These are phyloP conservation scores for Boletus tylopilopsis DNA, from an alignment of 768 basidiomycete species.

Conservation along the genomic window DNA sequence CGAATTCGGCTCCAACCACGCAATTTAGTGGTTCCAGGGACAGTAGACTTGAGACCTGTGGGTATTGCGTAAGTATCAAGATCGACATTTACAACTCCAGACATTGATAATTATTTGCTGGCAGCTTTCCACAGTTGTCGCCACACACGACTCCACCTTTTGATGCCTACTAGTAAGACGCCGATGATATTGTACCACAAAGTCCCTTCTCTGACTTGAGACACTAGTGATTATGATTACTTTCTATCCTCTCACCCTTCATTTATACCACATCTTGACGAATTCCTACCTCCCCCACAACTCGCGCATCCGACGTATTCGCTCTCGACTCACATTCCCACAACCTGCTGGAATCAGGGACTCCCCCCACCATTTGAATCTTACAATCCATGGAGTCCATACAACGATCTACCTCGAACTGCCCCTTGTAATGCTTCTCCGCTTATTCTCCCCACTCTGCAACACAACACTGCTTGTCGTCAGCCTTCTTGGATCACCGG, in stretches of 20 bases:
- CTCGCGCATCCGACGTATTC: neutral
- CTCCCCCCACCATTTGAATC: neutral
- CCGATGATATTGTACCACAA: neutral
- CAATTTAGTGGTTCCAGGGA: neutral
- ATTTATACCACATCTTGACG: neutral
- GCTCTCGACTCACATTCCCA: neutral
- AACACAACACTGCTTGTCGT: neutral
- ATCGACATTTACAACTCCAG: neutral
- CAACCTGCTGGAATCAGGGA: neutral
- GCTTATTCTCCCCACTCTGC: neutral
- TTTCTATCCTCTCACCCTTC: neutral
- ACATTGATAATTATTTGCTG: conserved; percentile 1
- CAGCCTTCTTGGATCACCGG: conserved; percentile 1
- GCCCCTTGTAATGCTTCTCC: neutral
- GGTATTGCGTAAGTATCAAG: conserved; percentile 8
- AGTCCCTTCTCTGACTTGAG: neutral
- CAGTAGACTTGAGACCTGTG: neutral
- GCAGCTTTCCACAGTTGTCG: conserved; percentile 4
- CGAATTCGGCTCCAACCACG: neutral
- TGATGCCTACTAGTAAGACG: conserved; percentile 11
- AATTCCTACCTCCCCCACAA: neutral
- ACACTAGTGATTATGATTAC: conserved; percentile 3
- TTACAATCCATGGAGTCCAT: conserved; percentile 6
- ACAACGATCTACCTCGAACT: neutral
- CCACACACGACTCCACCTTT: neutral